Conservation (phyloP, 1,139 yeast genomes). For the Lodderomyces oxycetoniae region DNA sequence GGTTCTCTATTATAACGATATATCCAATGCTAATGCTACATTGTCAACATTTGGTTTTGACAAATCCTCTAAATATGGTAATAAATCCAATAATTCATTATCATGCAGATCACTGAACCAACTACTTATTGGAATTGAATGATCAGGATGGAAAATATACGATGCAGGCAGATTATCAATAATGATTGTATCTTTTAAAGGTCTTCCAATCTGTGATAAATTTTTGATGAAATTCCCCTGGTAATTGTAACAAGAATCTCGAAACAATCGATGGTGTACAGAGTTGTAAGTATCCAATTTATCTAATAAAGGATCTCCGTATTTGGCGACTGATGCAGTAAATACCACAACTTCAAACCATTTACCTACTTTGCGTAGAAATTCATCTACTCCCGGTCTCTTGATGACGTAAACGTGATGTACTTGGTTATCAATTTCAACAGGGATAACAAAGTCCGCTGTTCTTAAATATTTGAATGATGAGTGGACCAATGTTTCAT, state of each 20-base stretch:
- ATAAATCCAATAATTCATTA: constrained; percentile 83
- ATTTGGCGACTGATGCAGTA: constrained; percentile 91
- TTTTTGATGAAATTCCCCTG: constrained; percentile 95
- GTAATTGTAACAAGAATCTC: constrained; percentile 61
- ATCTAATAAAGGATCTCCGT: constrained; percentile 93
- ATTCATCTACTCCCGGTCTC: constrained; percentile 97
- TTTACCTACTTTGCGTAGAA: constrained; percentile 76
- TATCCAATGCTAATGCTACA: constrained; percentile 80
- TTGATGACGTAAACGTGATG: constrained; percentile 96
- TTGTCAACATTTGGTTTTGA: constrained; percentile 68
- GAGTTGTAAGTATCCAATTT: constrained; percentile 69
- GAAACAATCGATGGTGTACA: constrained; percentile 85
- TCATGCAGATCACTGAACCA: constrained; percentile 99
- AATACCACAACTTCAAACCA: constrained; percentile 92
- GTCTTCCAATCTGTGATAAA: constrained; percentile 89
- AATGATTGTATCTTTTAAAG: constrained; percentile 77
- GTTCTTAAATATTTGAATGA: constrained; percentile 87
- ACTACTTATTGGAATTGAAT: constrained; percentile 95
- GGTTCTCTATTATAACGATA: constrained; percentile 1
- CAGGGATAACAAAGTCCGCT: constrained; percentile 93
- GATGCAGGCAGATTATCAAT: constrained; percentile 97
- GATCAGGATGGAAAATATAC: constrained; percentile 94
- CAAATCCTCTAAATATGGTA: constrained; percentile 86
- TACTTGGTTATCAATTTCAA: constrained; percentile 74
- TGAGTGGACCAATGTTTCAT: constrained; percentile 94